phyloP scores from a whole-genome alignment of 2,329 filamentous ascomycete genomes.

The Talaromyces sp. region DNA sequence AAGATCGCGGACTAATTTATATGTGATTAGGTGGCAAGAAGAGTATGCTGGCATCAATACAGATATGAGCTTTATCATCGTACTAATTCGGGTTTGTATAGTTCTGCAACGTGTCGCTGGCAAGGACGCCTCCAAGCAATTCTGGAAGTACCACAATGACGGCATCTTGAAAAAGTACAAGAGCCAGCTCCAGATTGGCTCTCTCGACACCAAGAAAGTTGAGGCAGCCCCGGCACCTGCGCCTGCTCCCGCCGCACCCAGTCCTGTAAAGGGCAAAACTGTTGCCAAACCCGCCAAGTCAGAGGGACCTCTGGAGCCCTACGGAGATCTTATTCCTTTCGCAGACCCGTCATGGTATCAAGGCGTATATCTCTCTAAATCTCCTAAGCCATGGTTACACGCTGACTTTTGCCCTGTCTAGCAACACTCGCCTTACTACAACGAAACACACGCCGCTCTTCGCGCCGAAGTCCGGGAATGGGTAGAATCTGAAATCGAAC shows the following conservation, averaged over 20 bases:
- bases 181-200: conserved; percentile 60
- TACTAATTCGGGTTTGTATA: conserved; percentile 27
- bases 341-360: conserved; percentile 95
- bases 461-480: conserved; percentile 88
- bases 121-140: conserved; percentile 67
- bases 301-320: conserved; percentile 75
- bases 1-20: background rate
- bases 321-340: conserved; percentile 83
- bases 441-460: conserved; percentile 86
- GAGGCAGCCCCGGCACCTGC: conserved; percentile 52
- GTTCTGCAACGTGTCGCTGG: conserved; percentile 63
- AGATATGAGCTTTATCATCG: background rate
- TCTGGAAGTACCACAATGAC: conserved; percentile 64
- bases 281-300: conserved; percentile 51
- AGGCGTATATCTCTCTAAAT: conserved; percentile 58
- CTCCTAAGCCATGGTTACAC: no score
- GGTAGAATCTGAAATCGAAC: conserved; percentile 86
- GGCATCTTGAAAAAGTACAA: conserved; percentile 62
- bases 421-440: conserved; percentile 97
- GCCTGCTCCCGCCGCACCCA: conserved; percentile 49
- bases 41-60: conserved; percentile 47
- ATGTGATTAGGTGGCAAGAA: conserved; percentile 62
- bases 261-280: conserved; percentile 57
- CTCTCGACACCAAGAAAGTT: conserved; percentile 79
- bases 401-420: conserved; percentile 34